Evolutionary conservation across 1,139 yeast species (phyloP).

Genomic region (Scheffersomyces insectosa): DNA sequence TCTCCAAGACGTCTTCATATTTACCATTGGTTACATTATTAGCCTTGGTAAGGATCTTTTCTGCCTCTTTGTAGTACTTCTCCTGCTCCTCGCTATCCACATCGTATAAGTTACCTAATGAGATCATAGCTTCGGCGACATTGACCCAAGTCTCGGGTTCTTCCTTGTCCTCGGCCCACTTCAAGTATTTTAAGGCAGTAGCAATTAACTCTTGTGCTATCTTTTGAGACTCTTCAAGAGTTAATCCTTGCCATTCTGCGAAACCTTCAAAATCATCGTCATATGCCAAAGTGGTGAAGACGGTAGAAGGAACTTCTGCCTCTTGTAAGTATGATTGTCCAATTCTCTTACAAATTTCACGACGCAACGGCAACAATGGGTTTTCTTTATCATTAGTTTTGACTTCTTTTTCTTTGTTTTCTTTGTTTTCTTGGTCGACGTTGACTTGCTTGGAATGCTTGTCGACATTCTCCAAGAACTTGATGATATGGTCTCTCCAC

Average conservation of each 20-base stretch:
- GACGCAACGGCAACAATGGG: constrained; percentile 22
- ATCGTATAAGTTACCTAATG: constrained; percentile 71
- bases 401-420: constrained; percentile 7
- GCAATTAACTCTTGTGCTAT: constrained; percentile 51
- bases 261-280: constrained; percentile 51
- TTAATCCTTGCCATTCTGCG: constrained; percentile 40
- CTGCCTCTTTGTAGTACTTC: constrained; percentile 64
- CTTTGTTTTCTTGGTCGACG: constrained; percentile 11
- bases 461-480: constrained; percentile 41
- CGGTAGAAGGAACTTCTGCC: constrained; percentile 60
- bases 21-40: constrained; percentile 78
- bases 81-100: constrained; percentile 69
- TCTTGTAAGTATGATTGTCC: constrained; percentile 66
- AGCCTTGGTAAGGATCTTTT: constrained; percentile 58
- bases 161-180: constrained; percentile 63
- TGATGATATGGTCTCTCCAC: constrained; percentile 56
- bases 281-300: constrained; percentile 57
- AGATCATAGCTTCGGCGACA: constrained; percentile 81
- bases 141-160: constrained; percentile 82
- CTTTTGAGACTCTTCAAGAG: constrained; percentile 45
- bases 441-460: constrained; percentile 16
- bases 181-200: constrained; percentile 59
- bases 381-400: constrained; percentile 5
- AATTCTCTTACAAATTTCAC: constrained; percentile 45
- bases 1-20: constrained; percentile 59